These are phyloP conservation scores for Intubia oerlemansii DNA, from an alignment of 2,329 filamentous ascomycete species.

Conservation along the genomic window DNA sequence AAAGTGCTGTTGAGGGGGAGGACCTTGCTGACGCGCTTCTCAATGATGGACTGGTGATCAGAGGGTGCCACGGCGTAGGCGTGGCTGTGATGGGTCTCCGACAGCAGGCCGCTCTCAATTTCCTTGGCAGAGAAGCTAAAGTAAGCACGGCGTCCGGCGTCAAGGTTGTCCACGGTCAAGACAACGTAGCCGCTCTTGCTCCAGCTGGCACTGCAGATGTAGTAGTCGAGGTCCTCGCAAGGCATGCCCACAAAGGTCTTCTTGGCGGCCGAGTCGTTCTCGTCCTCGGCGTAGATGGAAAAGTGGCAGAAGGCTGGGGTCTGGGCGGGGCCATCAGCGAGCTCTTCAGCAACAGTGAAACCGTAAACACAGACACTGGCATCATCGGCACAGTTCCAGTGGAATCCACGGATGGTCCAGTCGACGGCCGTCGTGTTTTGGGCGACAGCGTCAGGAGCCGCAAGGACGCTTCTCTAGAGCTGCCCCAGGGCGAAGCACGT, in stretches of 20 bases:
- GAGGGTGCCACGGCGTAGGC: no score
- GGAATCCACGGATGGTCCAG: constrained; percentile 6
- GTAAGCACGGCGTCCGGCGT: constrained; percentile 6
- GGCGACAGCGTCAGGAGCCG: not conserved
- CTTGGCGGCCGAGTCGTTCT: constrained; percentile 1
- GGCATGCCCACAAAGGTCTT: constrained; percentile 5
- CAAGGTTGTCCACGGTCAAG: constrained; percentile 8
- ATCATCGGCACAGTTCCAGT: constrained; percentile 6
- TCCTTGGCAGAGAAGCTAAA: constrained; percentile 9
- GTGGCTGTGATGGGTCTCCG: no score
- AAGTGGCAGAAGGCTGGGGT: constrained; percentile 5
- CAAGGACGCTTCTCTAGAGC: not conserved
- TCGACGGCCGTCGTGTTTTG: not conserved
- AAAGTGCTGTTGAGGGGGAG: no score
- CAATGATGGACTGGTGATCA: no score
- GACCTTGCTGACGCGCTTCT: no score
- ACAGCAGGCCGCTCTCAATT: constrained; percentile 2
- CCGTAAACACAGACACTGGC: constrained; percentile 6
- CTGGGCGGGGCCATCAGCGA: not conserved
- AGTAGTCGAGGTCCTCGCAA: constrained; percentile 5
- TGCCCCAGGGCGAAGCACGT: constrained; percentile 2
- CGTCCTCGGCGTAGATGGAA: not conserved
- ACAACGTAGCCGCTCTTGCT: constrained; percentile 8
- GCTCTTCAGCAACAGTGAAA: constrained; percentile 5
- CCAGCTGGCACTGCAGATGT: constrained; percentile 8